These are phyloP conservation scores for Fusarium algeriense DNA, from an alignment of 2,329 filamentous ascomycete species.

Conservation along the genomic window DNA sequence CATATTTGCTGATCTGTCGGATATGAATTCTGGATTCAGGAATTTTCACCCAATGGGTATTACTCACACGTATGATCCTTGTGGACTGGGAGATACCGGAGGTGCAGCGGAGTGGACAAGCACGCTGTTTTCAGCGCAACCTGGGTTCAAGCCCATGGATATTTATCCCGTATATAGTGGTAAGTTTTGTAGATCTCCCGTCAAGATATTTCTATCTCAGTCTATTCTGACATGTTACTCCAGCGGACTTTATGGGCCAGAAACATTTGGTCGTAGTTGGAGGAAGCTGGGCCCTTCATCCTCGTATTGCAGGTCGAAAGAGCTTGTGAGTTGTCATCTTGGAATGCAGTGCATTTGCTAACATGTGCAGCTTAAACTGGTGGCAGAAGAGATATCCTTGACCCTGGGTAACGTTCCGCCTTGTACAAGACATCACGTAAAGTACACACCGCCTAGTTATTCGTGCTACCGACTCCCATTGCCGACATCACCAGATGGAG, in stretches of 20 bases:
- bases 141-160: conserved; percentile 27
- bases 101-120: conserved; percentile 34
- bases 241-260: conserved; percentile 36
- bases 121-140: conserved; percentile 12
- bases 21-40: conserved; percentile 17
- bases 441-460: not conserved
- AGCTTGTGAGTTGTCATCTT: conserved; percentile 19
- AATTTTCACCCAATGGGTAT: conserved; percentile 24
- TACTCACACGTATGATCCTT: conserved; percentile 19
- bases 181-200: not conserved
- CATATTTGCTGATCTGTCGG: conserved; percentile 12
- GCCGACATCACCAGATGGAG: conserved; percentile 13
- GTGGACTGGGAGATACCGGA: conserved; percentile 23
- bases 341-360: fast-evolving
- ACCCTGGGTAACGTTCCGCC: conserved; percentile 33
- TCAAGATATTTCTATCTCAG: fast-evolving
- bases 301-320: conserved; percentile 24
- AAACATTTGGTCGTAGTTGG: conserved; percentile 27
- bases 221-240: not conserved
- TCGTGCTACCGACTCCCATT: conserved; percentile 9
- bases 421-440: conserved; percentile 8
- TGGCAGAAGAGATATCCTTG: conserved; percentile 36
- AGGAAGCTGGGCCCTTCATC: conserved; percentile 32
- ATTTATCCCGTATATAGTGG: conserved; percentile 37
- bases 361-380: conserved; percentile 26